Percentiles rank a stretch among this genome's conserved stretches.
Conservation (phyloP, 495 filamentous ascomycete genomes). For the Penicillium manginii region DNA sequence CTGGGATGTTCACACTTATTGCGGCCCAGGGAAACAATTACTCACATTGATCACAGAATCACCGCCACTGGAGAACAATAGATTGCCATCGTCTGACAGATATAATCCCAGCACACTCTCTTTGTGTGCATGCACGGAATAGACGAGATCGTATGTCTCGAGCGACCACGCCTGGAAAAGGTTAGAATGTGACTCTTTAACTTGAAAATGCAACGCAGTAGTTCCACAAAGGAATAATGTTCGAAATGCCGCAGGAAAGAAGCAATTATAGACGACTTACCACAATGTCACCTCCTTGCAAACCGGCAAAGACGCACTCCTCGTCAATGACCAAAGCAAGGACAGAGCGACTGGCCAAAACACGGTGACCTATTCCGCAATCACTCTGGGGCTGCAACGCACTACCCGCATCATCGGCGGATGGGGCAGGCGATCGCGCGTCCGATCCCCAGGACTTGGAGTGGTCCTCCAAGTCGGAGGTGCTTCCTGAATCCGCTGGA, state of each 20-base stretch:
- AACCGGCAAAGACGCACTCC: conserved; percentile 69
- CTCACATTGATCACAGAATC: conserved; percentile 91
- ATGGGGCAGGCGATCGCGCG: conserved; percentile 23
- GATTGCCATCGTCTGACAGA: conserved; percentile 69
- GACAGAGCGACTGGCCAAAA: conserved; percentile 50
- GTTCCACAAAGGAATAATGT: neutral
- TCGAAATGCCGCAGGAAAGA: neutral
- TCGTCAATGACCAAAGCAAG: conserved; percentile 51
- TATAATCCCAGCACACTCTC: conserved; percentile 87
- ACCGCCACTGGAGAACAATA: conserved; percentile 91
- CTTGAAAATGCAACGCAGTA: neutral
- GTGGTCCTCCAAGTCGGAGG: conserved; percentile 45
- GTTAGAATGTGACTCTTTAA: conserved; percentile 10
- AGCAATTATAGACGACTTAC: conserved; percentile 41
- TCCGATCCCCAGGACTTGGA: conserved; percentile 46
- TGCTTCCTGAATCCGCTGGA: conserved; percentile 43
- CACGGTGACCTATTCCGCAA: conserved; percentile 52
- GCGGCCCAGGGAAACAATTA: neutral
- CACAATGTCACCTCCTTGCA: conserved; percentile 88
- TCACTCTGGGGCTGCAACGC: conserved; percentile 28
- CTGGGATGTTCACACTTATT: neutral
- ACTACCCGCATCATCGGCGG: conserved; percentile 12
- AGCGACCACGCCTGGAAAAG: conserved; percentile 73
- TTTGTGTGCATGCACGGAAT: conserved; percentile 80
- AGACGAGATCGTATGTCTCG: conserved; percentile 77